Evolutionary conservation across 2,329 filamentous ascomycete species (phyloP).

Genomic region (Trichoderma koningii): DNA sequence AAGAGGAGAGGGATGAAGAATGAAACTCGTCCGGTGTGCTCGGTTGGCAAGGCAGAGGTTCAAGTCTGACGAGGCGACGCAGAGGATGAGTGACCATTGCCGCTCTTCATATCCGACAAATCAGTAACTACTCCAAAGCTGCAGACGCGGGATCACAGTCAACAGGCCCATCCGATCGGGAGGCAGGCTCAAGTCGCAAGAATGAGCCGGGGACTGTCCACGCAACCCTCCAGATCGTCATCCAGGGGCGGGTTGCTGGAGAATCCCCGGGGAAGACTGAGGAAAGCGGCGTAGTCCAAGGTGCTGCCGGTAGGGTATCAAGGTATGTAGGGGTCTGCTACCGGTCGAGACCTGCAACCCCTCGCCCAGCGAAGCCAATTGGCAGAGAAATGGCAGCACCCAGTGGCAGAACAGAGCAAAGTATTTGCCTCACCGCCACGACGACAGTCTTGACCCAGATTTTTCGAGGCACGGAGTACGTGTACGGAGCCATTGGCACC

Average conservation of each 20-base stretch:
- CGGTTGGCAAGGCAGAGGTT: neutral
- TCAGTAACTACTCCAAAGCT: neutral
- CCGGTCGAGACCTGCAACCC: neutral
- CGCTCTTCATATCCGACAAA: neutral
- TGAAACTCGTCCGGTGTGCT: neutral
- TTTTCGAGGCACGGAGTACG: constrained; percentile 31
- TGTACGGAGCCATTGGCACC: neutral
- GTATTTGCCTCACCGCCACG: constrained; percentile 29
- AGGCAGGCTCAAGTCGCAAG: neutral
- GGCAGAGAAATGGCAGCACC: neutral
- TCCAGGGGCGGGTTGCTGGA: constrained; percentile 35
- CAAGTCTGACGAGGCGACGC: neutral
- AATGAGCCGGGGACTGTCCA: neutral
- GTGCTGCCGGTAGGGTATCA: no score
- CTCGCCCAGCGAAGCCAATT: neutral
- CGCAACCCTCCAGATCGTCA: constrained; percentile 1
- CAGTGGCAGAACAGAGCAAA: constrained; percentile 5
- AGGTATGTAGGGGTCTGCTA: neutral
- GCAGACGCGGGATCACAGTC: neutral
- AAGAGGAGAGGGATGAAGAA: neutral
- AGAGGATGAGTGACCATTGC: neutral
- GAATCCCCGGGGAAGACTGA: constrained; percentile 38
- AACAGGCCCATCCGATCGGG: neutral
- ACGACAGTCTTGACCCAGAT: constrained; percentile 44
- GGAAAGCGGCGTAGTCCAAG: no score